Evolutionary conservation across 1,139 yeast genomes (phyloP).

Genomic region (Debaryomyces coudertii): DNA sequence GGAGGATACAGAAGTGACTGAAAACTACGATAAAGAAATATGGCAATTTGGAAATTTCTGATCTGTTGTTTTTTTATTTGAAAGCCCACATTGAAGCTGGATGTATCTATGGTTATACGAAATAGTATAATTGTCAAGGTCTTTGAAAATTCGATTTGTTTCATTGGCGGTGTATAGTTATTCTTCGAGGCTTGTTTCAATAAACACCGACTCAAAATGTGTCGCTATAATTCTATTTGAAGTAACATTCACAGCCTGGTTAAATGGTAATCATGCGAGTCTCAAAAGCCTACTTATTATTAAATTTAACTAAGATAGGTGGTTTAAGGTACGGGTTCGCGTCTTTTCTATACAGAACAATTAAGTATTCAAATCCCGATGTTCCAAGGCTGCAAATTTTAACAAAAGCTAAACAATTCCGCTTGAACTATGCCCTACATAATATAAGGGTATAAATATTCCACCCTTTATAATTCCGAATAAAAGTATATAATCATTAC

Average conservation of each 20-base stretch:
- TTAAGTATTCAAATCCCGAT: neutral
- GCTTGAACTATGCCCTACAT: no score
- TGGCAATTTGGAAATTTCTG: slow-evolving; percentile 42
- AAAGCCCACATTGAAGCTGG: neutral
- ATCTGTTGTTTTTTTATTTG: neutral
- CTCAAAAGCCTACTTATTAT: neutral
- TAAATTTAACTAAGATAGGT: slow-evolving; percentile 8
- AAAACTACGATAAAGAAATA: slow-evolving; percentile 58
- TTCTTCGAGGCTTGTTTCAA: neutral
- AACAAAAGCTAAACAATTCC: neutral
- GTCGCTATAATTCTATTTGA: slow-evolving; percentile 1
- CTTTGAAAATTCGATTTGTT: neutral
- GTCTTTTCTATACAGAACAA: slow-evolving; percentile 1
- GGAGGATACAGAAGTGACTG: slow-evolving; percentile 65
- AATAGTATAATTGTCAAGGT: neutral
- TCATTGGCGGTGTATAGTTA: no score
- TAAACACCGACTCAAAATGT: neutral
- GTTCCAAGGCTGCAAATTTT: slow-evolving; percentile 8
- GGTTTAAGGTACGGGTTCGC: slow-evolving; percentile 7
- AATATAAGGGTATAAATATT: slow-evolving; percentile 1
- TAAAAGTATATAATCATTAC: neutral
- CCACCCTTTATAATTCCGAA: neutral
- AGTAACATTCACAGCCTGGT: slow-evolving; percentile 7
- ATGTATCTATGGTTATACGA: neutral
- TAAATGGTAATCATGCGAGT: neutral